These are phyloP conservation scores for Melastoma malabathricum DNA, from an alignment of 345 rosid species.

Conservation along the genomic window DNA sequence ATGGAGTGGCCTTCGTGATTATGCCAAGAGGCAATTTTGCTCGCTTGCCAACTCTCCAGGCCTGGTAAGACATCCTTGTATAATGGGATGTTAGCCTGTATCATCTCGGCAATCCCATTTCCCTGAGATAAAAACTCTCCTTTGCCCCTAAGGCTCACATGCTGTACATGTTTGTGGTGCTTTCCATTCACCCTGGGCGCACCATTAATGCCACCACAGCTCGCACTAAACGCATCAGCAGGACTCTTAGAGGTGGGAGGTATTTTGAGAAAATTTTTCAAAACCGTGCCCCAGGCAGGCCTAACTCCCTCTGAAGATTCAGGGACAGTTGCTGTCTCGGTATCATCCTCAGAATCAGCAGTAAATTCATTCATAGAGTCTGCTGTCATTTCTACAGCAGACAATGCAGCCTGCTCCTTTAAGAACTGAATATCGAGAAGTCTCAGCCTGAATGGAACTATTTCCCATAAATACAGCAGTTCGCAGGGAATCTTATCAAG, in stretches of 20 bases:
- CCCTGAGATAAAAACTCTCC: conserved; percentile 35
- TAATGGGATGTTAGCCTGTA: conserved; percentile 51
- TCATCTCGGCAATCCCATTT: conserved; percentile 51
- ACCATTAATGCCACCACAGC: conserved; percentile 42
- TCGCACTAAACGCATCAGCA: conserved; percentile 18
- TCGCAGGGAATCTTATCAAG: neutral
- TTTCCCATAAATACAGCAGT: neutral
- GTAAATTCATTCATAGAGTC: conserved; percentile 57
- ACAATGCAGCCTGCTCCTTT: conserved; percentile 82
- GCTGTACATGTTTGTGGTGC: conserved; percentile 50
- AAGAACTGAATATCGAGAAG: conserved; percentile 45
- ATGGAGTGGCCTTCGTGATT: conserved; percentile 81
- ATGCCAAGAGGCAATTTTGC: conserved; percentile 87
- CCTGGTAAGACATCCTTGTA: conserved; percentile 78
- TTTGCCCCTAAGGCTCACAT: conserved; percentile 24
- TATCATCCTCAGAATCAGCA: conserved; percentile 61
- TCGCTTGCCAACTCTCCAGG: conserved; percentile 73
- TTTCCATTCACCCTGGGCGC: conserved; percentile 76
- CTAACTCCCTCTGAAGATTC: conserved; percentile 26
- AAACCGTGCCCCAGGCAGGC: conserved; percentile 61
- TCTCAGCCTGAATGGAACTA: conserved; percentile 2
- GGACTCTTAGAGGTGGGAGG: conserved; percentile 23
- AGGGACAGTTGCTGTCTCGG: conserved; percentile 42
- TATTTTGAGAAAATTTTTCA: conserved; percentile 34
- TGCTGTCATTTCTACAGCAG: conserved; percentile 68